These are phyloP conservation scores for Ramalina peruviana DNA, from an alignment of 495 filamentous ascomycete genomes.

Conservation along the genomic window DNA sequence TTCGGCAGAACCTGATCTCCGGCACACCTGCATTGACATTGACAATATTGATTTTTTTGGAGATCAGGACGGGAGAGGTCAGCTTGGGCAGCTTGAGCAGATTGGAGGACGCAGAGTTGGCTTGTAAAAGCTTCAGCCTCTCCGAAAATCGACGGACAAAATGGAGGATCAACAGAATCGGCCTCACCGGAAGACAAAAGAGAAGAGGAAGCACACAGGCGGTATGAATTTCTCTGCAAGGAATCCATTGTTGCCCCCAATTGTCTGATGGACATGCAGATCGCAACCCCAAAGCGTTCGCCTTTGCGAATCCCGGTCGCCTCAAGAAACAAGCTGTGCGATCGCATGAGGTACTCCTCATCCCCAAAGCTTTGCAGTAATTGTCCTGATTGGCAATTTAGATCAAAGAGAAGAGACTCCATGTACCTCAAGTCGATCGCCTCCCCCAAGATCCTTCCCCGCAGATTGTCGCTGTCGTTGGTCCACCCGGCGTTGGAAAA, in stretches of 20 bases:
- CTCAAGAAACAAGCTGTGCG: slow-evolving; percentile 71
- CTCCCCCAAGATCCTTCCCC: slow-evolving; percentile 93
- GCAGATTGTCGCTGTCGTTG: slow-evolving; percentile 80
- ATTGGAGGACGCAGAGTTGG: too few relatives aligned
- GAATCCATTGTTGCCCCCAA: slow-evolving; percentile 12
- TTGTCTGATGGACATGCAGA: slow-evolving; percentile 28
- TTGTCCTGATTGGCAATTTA: slow-evolving; percentile 15
- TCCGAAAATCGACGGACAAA: slow-evolving; percentile 4
- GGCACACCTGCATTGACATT: too few relatives aligned
- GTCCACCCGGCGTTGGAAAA: slow-evolving; percentile 77
- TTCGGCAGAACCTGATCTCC: too few relatives aligned
- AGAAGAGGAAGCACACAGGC: slow-evolving; percentile 68
- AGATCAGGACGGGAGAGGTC: too few relatives aligned
- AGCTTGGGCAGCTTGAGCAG: too few relatives aligned
- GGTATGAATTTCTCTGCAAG: background rate
- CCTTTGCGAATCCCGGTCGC: slow-evolving; percentile 71
- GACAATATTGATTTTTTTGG: too few relatives aligned
- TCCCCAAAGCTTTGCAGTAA: background rate
- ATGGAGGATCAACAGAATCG: slow-evolving; percentile 83
- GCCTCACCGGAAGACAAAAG: slow-evolving; percentile 74
- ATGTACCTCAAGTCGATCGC: slow-evolving; percentile 90
- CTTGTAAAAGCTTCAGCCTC: too few relatives aligned
- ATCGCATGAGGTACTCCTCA: slow-evolving; percentile 66
- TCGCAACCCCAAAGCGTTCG: slow-evolving; percentile 84
- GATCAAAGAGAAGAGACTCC: slow-evolving; percentile 88